phyloP scores from a whole-genome alignment of 306 rosid species.

The Crataegus laevigata region DNA sequence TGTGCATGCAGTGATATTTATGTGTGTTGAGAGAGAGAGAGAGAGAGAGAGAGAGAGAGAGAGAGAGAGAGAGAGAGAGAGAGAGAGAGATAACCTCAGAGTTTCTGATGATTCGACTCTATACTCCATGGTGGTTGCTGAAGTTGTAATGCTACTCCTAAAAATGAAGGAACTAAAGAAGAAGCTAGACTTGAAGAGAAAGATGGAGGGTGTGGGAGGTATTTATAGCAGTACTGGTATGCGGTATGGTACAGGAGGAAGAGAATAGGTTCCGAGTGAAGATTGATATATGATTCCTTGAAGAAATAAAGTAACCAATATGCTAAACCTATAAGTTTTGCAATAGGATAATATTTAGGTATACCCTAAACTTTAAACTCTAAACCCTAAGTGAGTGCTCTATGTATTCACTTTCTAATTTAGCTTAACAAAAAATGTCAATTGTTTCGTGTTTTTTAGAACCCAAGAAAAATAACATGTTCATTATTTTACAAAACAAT shows the following conservation, averaged over 20 bases:
- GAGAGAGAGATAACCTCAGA: slow-evolving; percentile 41
- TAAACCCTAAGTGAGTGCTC: no score
- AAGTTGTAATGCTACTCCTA: neutral
- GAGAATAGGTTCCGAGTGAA: slow-evolving; percentile 28
- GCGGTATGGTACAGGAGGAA: neutral
- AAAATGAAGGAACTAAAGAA: neutral
- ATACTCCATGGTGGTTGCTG: slow-evolving; percentile 37
- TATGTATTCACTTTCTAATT: no score
- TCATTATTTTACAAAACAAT: no score
- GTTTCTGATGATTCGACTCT: slow-evolving; percentile 48
- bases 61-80: slow-evolving; percentile 13
- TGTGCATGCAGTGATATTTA: neutral
- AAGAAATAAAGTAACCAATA: neutral
- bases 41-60: slow-evolving; percentile 14
- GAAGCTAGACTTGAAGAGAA: slow-evolving; percentile 16
- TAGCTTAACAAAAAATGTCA: no score
- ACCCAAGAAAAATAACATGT: no score
- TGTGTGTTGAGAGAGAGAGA: neutral
- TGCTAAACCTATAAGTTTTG: neutral
- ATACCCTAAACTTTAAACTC: no score
- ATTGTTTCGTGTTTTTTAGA: no score
- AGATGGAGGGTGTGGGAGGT: slow-evolving; percentile 15
- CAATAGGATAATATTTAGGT: no score
- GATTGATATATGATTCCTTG: neutral
- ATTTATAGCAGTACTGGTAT: slow-evolving; percentile 30